Evolutionary conservation across 495 filamentous ascomycete genomes (phyloP), one percentile per base, ranked within the genome.

Genomic region (Trichoderma asperelloides): DNA sequence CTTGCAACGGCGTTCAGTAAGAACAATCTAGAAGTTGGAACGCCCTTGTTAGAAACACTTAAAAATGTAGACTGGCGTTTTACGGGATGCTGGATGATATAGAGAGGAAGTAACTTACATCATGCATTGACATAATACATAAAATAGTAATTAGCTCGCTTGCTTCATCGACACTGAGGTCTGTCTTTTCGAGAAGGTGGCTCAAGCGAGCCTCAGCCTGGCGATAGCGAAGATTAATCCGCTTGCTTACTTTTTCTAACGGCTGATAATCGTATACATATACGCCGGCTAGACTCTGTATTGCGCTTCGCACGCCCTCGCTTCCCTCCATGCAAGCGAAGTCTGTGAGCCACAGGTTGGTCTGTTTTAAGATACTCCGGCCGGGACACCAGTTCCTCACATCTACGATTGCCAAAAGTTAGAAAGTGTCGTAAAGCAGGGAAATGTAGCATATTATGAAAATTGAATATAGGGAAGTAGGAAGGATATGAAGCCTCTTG

Each of bases 221-320:
- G 18, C 16, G 30, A 43, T 40, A 64, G 6, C 30, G 62, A 39
- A 40, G 62, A 25, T 64, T 64, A 30, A 64, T 64, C 9, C 62
- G 62, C 33, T 12, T 40, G 18, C 33, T 15, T n/a, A 64, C 40
- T 4, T 43, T 23, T 16, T 64, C 33, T 13, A 40, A 12, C 33
- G 62, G 62, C 33, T 28, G 33, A 21, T 64, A 64, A 21, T 64
- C 62, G n/a, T 64, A 64, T 4, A 64, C 27, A 8, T 64, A 64
- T 25, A 64, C 25, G 62, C 62, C 62, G 27, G 62, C 62, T 2
- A 64, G 62, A 23, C 62, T 40, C 40, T 64, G 62, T 9, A 64
- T 64, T 13, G 62, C 62, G 30, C 33, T 12, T 18, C 3, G 33
- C 30, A 64, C 62, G 15, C 62, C 62, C 1, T 39, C 13, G 40